These are phyloP conservation scores for Lipomyces sp. DNA, from an alignment of 805 yeast genomes.

Conservation along the genomic window DNA sequence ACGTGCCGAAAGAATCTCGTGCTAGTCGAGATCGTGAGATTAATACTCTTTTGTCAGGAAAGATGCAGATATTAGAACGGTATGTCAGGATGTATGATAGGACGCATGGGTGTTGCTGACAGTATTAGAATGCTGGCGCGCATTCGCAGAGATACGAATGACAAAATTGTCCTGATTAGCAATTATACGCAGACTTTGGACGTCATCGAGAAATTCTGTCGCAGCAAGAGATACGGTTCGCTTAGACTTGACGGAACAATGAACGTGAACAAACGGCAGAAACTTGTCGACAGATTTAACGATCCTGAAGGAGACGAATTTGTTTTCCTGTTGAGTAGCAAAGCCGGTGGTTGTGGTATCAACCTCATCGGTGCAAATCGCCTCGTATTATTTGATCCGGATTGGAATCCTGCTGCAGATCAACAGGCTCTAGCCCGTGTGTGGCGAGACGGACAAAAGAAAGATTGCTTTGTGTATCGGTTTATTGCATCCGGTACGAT, in stretches of 20 bases:
- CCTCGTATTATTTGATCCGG: slow-evolving; percentile 82
- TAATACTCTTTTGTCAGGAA: slow-evolving; percentile 83
- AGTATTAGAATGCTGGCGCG: slow-evolving; percentile 62
- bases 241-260: slow-evolving; percentile 90
- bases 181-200: slow-evolving; percentile 95
- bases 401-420: slow-evolving; percentile 99
- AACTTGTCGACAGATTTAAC: slow-evolving; percentile 86
- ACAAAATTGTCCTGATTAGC: slow-evolving; percentile 91
- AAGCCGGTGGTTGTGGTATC: slow-evolving; percentile 99
- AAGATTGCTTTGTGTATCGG: slow-evolving; percentile 92
- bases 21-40: slow-evolving; percentile 70
- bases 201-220: slow-evolving; percentile 83
- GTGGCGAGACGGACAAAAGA: slow-evolving; percentile 99
- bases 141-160: slow-evolving; percentile 81
- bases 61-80: slow-evolving; percentile 74
- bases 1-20: slow-evolving; percentile 52
- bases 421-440: slow-evolving; percentile 98
- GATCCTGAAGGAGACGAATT: slow-evolving; percentile 89
- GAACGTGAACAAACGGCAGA: slow-evolving; percentile 90
- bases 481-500: slow-evolving; percentile 94
- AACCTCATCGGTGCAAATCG: slow-evolving; percentile 96
- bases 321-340: slow-evolving; percentile 85
- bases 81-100: neutral
- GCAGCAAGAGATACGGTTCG: slow-evolving; percentile 70
- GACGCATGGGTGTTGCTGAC: slow-evolving; percentile 8